Evolutionary conservation across 192 early-diverging fungal genomes (phyloP).

Genomic region (Radiomyces spectabilis): DNA sequence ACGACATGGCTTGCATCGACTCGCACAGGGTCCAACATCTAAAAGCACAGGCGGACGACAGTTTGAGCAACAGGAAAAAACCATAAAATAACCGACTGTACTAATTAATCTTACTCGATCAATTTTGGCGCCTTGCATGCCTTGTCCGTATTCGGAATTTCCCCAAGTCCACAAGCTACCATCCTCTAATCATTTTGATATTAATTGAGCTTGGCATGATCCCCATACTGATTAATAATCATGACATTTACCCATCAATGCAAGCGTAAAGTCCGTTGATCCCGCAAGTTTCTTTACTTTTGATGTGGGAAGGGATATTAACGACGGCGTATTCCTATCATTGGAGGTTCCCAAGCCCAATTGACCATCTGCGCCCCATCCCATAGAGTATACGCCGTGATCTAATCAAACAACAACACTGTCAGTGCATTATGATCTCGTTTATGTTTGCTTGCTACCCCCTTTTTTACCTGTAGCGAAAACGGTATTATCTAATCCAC

Average conservation of each 20-base stretch:
- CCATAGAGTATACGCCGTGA: constrained; percentile 54
- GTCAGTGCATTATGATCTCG: no score
- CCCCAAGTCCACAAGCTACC: constrained; percentile 63
- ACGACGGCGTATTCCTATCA: constrained; percentile 35
- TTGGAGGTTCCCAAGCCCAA: constrained; percentile 39
- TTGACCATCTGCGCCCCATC: constrained; percentile 75
- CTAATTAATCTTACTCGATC: constrained; percentile 31
- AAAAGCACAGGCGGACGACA: no score
- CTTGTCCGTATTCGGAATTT: constrained; percentile 71
- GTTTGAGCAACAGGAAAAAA: constrained; percentile 5
- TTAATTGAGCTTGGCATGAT: no score
- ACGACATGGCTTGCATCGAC: constrained; percentile 32
- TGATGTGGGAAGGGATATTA: no score
- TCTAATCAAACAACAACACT: constrained; percentile 21
- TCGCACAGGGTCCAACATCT: constrained; percentile 51
- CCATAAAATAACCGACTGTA: background rate
- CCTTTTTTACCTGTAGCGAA: constrained; percentile 42
- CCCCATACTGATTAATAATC: no score
- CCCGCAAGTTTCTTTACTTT: constrained; percentile 43
- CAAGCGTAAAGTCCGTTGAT: constrained; percentile 64
- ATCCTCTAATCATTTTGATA: constrained; percentile 19
- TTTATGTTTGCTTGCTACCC: background rate
- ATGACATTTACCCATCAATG: constrained; percentile 29
- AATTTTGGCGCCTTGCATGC: constrained; percentile 52
- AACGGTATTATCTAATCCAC: constrained; percentile 64